These are phyloP conservation scores for Globisporangium nunn DNA, from an alignment of 352 stramenopile genomes.

Conservation along the genomic window DNA sequence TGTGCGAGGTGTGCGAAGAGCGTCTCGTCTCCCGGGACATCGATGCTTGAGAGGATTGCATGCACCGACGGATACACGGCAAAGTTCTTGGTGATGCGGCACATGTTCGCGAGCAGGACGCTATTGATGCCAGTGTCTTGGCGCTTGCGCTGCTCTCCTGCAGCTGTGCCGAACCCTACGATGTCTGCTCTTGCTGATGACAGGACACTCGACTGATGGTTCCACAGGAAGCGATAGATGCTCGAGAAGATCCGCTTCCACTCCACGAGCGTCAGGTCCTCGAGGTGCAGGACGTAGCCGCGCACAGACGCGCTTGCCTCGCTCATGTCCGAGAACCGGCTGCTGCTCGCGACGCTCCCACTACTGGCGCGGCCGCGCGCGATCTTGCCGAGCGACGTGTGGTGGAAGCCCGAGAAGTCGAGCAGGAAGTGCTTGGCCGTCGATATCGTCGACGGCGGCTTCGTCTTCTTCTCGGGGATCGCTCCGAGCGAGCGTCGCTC, in stretches of 20 bases:
- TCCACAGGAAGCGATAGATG: slow-evolving; percentile 51
- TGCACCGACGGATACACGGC: slow-evolving; percentile 60
- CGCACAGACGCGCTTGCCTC: slow-evolving; percentile 28
- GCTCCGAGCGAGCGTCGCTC: background rate
- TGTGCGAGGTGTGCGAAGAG: slow-evolving; percentile 36
- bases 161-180: too few relatives aligned
- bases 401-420: slow-evolving; percentile 9
- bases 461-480: slow-evolving; percentile 6
- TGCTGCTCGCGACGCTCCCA: slow-evolving; percentile 21
- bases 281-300: slow-evolving; percentile 56
- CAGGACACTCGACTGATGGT: background rate
- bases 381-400: slow-evolving; percentile 1
- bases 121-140: slow-evolving; percentile 24
- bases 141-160: background rate
- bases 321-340: slow-evolving; percentile 29
- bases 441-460: background rate
- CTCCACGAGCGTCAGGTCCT: slow-evolving; percentile 54
- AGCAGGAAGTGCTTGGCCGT: slow-evolving; percentile 11
- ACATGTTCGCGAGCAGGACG: slow-evolving; percentile 62
- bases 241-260: slow-evolving; percentile 70
- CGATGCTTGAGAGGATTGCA: slow-evolving; percentile 36
- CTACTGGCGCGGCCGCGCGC: slow-evolving; percentile 4
- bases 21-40: slow-evolving; percentile 24
- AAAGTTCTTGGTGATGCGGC: slow-evolving; percentile 61
- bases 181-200: background rate